Evolutionary conservation across 345 rosid genomes (phyloP).

Genomic region (Cardiospermum halicacabum): DNA sequence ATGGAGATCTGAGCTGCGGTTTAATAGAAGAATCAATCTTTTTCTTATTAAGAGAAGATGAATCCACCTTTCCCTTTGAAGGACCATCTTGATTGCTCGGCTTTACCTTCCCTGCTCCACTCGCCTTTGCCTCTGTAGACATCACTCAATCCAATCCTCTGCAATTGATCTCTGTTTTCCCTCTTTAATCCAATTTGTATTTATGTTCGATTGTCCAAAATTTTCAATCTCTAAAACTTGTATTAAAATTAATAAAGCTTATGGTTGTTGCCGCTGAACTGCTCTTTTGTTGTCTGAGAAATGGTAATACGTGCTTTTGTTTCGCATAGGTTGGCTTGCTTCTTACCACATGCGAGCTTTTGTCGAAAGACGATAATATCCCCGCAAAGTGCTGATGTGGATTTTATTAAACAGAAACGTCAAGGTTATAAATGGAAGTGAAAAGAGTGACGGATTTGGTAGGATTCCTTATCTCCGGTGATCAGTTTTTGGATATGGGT

Average conservation of each 20-base stretch:
- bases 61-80: slow-evolving; percentile 30
- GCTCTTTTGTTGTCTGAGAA: slow-evolving; percentile 10
- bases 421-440: neutral
- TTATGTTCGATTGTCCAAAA: neutral
- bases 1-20: slow-evolving; percentile 42
- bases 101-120: slow-evolving; percentile 39
- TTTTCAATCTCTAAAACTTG: neutral
- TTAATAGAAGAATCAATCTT: slow-evolving; percentile 48
- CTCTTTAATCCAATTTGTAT: neutral
- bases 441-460: neutral
- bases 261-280: slow-evolving; percentile 19
- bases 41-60: slow-evolving; percentile 40
- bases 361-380: slow-evolving; percentile 9
- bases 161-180: slow-evolving; percentile 2
- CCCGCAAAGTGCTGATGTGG: neutral
- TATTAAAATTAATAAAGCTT: neutral
- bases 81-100: slow-evolving; percentile 42
- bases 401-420: neutral
- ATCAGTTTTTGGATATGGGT: neutral
- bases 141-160: slow-evolving; percentile 17
- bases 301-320: neutral
- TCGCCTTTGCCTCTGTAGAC: slow-evolving; percentile 50
- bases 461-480: neutral
- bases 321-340: neutral
- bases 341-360: neutral